These are phyloP conservation scores for Floccularia luteovirens DNA, from an alignment of 768 basidiomycete genomes.

Conservation along the genomic window DNA sequence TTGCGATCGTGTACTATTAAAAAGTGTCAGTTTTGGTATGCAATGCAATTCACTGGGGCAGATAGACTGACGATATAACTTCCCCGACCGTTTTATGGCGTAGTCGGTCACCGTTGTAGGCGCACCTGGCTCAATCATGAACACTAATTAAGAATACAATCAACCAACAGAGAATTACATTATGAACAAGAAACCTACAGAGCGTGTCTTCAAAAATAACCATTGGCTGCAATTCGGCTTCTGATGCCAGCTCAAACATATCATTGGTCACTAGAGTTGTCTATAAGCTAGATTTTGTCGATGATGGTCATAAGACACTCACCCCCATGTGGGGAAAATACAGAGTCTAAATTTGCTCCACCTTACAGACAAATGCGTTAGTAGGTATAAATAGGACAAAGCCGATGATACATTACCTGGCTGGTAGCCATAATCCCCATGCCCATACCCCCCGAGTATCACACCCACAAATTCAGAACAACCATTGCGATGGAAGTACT, in stretches of 20 bases:
- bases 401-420: too few relatives aligned
- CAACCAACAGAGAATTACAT: too few relatives aligned
- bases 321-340: too few relatives aligned
- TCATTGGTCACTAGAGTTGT: constrained; percentile 60
- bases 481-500: too few relatives aligned
- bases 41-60: neutral
- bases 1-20: constrained; percentile 57
- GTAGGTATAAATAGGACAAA: neutral
- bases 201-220: constrained; percentile 46
- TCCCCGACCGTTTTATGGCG: constrained; percentile 53
- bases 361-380: constrained; percentile 18
- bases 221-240: constrained; percentile 42
- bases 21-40: too few relatives aligned
- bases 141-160: too few relatives aligned
- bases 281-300: too few relatives aligned
- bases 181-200: constrained; percentile 22
- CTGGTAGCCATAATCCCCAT: too few relatives aligned
- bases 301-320: too few relatives aligned
- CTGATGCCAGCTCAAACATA: constrained; percentile 49
- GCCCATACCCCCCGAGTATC: too few relatives aligned
- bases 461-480: too few relatives aligned
- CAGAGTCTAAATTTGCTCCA: too few relatives aligned
- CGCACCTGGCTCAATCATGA: constrained; percentile 62
- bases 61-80: constrained; percentile 53
- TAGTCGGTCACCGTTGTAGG: constrained; percentile 58